Evolutionary conservation across 2,329 filamentous ascomycete species (phyloP).

Genomic region (Trichoderma citrinoviride): DNA sequence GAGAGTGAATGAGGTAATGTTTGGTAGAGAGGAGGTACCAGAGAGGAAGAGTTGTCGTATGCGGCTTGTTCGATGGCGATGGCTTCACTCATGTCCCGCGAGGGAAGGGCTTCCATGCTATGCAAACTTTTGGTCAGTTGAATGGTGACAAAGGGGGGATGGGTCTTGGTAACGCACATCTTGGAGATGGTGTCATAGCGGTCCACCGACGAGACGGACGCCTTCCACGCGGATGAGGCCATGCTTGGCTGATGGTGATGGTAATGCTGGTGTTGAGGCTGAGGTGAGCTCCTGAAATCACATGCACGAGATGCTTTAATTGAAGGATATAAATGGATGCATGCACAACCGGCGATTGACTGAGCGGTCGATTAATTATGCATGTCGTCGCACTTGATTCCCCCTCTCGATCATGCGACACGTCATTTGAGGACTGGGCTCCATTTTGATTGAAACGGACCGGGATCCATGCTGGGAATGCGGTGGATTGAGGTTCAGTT

Average conservation of each 20-base stretch:
- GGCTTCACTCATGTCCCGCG: slow-evolving; percentile 45
- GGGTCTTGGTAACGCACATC: slow-evolving; percentile 30
- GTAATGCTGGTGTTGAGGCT: background rate
- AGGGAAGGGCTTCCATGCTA: slow-evolving; percentile 34
- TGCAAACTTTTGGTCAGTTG: background rate
- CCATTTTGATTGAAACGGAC: slow-evolving; percentile 12
- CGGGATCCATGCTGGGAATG: background rate
- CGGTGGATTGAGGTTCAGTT: background rate
- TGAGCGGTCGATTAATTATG: background rate
- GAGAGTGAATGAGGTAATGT: background rate
- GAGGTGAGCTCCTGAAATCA: too few relatives aligned
- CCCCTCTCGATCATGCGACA: slow-evolving; percentile 14
- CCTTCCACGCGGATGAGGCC: slow-evolving; percentile 45
- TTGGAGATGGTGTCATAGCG: slow-evolving; percentile 62
- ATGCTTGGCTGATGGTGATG: background rate
- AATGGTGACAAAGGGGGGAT: background rate
- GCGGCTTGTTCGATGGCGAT: slow-evolving; percentile 64
- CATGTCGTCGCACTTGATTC: background rate
- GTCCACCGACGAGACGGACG: slow-evolving; percentile 54
- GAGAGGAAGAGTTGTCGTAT: slow-evolving; percentile 55
- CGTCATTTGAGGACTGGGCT: slow-evolving; percentile 11
- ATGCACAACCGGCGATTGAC: background rate
- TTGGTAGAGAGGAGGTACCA: slow-evolving; percentile 45
- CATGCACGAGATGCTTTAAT: background rate
- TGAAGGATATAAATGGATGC: background rate